A percentile compares a stretch with the other conserved stretches of the same genome.
These are phyloP conservation scores for Peronospora farinosa DNA, from an alignment of 352 stramenopile genomes.

Conservation along the genomic window DNA sequence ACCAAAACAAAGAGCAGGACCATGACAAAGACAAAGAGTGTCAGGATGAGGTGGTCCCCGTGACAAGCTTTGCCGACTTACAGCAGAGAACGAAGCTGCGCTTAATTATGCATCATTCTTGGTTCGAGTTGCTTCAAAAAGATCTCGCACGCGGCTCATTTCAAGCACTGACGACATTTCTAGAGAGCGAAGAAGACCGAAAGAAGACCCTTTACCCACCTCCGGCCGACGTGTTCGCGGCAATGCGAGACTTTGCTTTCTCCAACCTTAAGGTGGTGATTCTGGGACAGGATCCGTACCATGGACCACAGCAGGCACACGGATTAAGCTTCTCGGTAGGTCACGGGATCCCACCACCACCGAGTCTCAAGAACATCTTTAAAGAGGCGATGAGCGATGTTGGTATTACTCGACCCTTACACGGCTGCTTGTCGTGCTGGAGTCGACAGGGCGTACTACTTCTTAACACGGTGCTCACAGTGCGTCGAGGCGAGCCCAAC, in stretches of 20 bases:
- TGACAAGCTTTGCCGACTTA: conserved; percentile 27
- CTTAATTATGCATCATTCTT: conserved; percentile 49
- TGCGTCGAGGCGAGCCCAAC: conserved; percentile 87
- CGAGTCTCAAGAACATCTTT: conserved; percentile 97
- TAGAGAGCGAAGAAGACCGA: conserved; percentile 43
- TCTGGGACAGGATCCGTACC: conserved; percentile 90
- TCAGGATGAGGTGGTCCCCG: conserved; percentile 8
- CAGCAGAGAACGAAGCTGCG: conserved; percentile 30
- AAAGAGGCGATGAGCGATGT: conserved; percentile 91
- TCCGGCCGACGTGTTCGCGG: conserved; percentile 79
- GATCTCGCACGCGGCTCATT: conserved; percentile 50
- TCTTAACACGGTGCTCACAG: conserved; percentile 97
- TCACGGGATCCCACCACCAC: conserved; percentile 84
- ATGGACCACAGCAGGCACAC: conserved; percentile 80
- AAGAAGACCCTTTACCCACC: conserved; percentile 86
- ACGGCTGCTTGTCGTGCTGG: conserved; percentile 92
- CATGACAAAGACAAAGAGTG: neutral
- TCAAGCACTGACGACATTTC: conserved; percentile 37
- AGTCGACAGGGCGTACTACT: conserved; percentile 94
- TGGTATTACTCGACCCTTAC: conserved; percentile 56
- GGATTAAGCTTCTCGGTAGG: conserved; percentile 89
- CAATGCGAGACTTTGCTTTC: conserved; percentile 86
- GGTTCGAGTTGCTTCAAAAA: conserved; percentile 47
- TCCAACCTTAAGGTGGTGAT: conserved; percentile 89
- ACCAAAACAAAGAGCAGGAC: conserved; percentile 1